Percentiles rank a stretch among this genome's conserved stretches.
Evolutionary conservation across 106 monocot genomes (phyloP).

Genomic region (Acorus gramineus): DNA sequence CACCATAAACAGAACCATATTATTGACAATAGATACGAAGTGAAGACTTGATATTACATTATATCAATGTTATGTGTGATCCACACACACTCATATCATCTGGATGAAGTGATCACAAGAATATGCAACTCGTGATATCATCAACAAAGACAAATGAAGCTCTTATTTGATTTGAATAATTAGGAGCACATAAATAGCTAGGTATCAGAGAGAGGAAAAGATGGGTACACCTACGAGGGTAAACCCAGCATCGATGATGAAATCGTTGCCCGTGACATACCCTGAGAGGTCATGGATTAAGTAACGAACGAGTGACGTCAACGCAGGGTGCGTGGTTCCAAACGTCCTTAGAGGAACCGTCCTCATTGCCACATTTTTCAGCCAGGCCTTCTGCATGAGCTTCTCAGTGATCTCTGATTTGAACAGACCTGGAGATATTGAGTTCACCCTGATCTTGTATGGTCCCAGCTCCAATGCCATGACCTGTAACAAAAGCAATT

Average conservation of each 20-base stretch:
- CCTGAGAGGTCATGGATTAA: slow-evolving; percentile 57
- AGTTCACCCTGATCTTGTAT: slow-evolving; percentile 58
- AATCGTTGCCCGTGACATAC: slow-evolving; percentile 63
- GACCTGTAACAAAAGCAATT: slow-evolving; percentile 19
- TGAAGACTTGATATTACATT: too few species aligned
- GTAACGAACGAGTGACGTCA: slow-evolving; percentile 54
- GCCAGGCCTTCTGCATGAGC: slow-evolving; percentile 61
- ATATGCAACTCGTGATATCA: too few species aligned
- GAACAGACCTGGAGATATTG: slow-evolving; percentile 77
- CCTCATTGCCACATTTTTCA: slow-evolving; percentile 39
- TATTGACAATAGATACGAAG: too few species aligned
- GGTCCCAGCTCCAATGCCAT: slow-evolving; percentile 73
- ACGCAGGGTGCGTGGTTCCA: slow-evolving; percentile 51
- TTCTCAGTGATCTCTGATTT: slow-evolving; percentile 73
- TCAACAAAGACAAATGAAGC: too few species aligned
- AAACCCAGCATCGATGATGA: slow-evolving; percentile 61
- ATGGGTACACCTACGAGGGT: slow-evolving; percentile 68
- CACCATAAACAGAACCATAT: too few species aligned
- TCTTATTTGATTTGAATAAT: slow-evolving; percentile 14
- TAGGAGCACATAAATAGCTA: background rate
- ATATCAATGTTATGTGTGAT: too few species aligned
- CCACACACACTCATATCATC: too few species aligned
- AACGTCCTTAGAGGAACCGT: slow-evolving; percentile 41
- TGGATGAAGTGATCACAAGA: too few species aligned
- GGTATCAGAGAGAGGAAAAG: slow-evolving; percentile 66